Conservation (phyloP, 192 early-diverging fungal species). For the Entomortierella parvispora region DNA sequence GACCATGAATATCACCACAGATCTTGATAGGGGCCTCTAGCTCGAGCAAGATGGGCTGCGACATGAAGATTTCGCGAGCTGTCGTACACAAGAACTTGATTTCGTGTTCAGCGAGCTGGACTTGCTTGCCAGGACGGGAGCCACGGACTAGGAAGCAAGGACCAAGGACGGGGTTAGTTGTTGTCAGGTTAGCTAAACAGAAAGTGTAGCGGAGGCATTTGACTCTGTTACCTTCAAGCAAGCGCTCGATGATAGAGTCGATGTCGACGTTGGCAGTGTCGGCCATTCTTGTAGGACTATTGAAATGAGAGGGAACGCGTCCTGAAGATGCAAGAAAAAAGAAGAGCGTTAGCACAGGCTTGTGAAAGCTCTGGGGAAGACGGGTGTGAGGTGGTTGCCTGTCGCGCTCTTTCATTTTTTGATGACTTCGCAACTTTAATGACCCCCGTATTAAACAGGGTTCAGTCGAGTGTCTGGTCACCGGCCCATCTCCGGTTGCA, state of each 20-base stretch:
- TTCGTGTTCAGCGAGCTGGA: constrained; percentile 94
- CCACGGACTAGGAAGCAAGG: constrained; percentile 79
- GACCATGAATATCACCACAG: constrained; percentile 94
- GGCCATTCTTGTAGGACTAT: constrained; percentile 48
- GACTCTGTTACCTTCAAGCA: constrained; percentile 84
- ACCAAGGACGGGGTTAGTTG: background rate
- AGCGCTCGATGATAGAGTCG: constrained; percentile 89
- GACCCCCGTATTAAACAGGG: too few species aligned
- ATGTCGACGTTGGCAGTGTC: constrained; percentile 74
- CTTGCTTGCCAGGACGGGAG: constrained; percentile 95
- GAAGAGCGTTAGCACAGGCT: too few species aligned
- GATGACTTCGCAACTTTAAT: too few species aligned
- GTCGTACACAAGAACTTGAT: constrained; percentile 94
- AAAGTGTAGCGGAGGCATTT: too few species aligned
- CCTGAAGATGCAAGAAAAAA: too few species aligned
- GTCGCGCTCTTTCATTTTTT: too few species aligned
- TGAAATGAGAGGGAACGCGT: too few species aligned
- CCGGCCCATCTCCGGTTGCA: too few species aligned
- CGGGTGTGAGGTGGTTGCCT: too few species aligned
- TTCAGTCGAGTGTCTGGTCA: too few species aligned
- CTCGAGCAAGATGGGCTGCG: constrained; percentile 91
- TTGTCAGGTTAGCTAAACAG: background rate
- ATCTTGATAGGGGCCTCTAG: constrained; percentile 96
- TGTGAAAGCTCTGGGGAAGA: too few species aligned
- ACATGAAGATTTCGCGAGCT: constrained; percentile 95